Evolutionary conservation across 2,329 filamentous ascomycete species (phyloP), one percentile per base, ranked within the genome.

Genomic region (Boeremia lycopersici): DNA sequence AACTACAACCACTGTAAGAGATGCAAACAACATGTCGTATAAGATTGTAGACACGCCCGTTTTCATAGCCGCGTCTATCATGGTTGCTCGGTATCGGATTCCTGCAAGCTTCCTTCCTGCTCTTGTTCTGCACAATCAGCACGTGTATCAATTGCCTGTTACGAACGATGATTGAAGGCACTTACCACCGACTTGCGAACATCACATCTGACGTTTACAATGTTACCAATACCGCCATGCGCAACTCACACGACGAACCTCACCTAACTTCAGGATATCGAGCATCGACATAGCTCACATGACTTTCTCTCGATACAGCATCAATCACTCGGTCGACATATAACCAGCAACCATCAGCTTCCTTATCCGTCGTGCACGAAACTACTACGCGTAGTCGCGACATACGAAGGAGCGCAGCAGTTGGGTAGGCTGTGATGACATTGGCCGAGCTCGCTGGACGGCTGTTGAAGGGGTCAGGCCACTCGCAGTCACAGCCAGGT

Each of bases 271-370:
- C 62, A 63, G 63, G 56, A 73, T 74, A 73, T 70, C 62, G 60
- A 74, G 67, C 71, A 75, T 74, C 61, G 65, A 69, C 62, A 71
- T 73, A 70, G 70, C 67, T 66, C 68, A 70, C 67, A 74, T 73
- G 71, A 68, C 69, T 71, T 73, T 72, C 56, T 53, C 65, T 59
- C 69, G 59, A 67, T 68, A 66, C 64, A 65, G 57, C 68, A 70
- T 69, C 66, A 68, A 70, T 67, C 67, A 66, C 59, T 66, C 62
- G 59, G 68, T 59, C 64, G 67, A 62, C 62, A 64, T 68, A 60
- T 68, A 67, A 69, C 57, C 54, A 54, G 53, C 60, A 58, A 51
- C 54, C 55, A 45, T 60, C 62, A 66, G 63, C 57, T 62, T 57
- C 60, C 56, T 61, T 55, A 58, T 61, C 63, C 59, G 61, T 70